Percentiles rank a stretch among this genome's conserved stretches.
phyloP scores from a whole-genome alignment of 768 basidiomycete genomes.

The Boletus subcaerulescens region DNA sequence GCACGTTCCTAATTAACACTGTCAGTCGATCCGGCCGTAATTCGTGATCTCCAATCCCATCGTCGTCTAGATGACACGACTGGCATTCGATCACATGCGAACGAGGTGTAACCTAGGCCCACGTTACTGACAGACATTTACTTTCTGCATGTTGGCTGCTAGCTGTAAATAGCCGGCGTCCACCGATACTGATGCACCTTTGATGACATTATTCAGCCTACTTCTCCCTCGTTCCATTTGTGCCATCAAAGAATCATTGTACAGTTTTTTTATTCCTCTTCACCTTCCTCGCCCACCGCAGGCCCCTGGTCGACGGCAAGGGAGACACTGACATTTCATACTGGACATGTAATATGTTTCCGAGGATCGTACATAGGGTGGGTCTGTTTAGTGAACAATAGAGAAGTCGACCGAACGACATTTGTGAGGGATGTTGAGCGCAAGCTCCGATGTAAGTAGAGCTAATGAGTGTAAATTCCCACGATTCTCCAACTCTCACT shows the following conservation, averaged over 20 bases:
- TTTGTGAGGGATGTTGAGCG: no score
- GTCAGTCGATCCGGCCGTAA: conserved; percentile 81
- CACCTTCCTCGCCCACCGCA: no score
- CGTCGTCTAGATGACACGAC: conserved; percentile 68
- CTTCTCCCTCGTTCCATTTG: conserved; percentile 13
- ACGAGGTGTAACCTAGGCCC: conserved; percentile 24
- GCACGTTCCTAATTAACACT: conserved; percentile 17
- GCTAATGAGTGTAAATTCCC: background rate
- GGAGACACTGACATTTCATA: no score
- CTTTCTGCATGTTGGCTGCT: conserved; percentile 15
- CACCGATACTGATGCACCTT: conserved; percentile 19
- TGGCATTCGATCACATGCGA: conserved; percentile 29
- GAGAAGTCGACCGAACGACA: no score
- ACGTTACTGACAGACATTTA: conserved; percentile 15
- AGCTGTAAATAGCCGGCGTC: conserved; percentile 23
- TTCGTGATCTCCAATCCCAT: conserved; percentile 85
- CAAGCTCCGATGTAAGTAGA: no score
- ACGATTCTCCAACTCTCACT: no score
- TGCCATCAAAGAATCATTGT: conserved; percentile 17
- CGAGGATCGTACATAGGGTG: no score
- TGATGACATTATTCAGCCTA: conserved; percentile 28
- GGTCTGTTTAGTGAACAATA: no score
- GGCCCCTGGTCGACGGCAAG: no score
- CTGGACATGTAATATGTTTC: no score
- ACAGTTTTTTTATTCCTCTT: conserved; percentile 4